Evolutionary conservation across 345 rosid species (phyloP), one percentile per base, ranked within the genome.

Genomic region (Eutrema yunnanense): DNA sequence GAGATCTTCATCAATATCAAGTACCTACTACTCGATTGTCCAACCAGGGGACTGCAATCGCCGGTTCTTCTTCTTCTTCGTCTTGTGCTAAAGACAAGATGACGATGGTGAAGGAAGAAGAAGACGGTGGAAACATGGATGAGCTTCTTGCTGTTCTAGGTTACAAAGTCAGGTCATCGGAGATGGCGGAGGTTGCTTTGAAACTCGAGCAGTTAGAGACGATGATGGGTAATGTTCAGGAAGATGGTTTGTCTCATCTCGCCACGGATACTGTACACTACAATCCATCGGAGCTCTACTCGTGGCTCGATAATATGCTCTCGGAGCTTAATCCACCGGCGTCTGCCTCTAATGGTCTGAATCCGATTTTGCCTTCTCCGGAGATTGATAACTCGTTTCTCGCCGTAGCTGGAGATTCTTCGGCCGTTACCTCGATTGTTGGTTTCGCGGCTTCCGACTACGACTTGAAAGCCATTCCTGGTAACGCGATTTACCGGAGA

Each of bases 121-220:
- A 69, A 22, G 74, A 74, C 9, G 89, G 75, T 51, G 84, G 80
- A 0, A 81, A 83, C 14, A 76, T 86, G 90, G 97, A 92, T 10
- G 97, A 89, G 81, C 84, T 87, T 4, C 71, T 92, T 19, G 93
- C 89, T 5, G 84, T 80, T 14, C 38, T 89, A 52, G 97, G 97
- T 2, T 92, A 92, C 85, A 86, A 86, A 26, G 97, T 92, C 0
- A 75, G 78, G 71, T 74, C 92, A 8, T 84, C 96, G 5, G 97
- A 92, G 75, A 89, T 92, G 97, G 94, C 84, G 0, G 96, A 87
- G n/a, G 96, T 92, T 7, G 97, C 96, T 9, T 83, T 80, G 16
- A 92, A 92, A 79, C 88, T 92, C 1, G 97, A 89, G 46, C 96
- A 84, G 74, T 82, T 92, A 10, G 97, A 92, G 68, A 80, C 84